Evolutionary conservation across 2,329 filamentous ascomycete genomes (phyloP).

Genomic region (Neofusicoccum cordaticola): DNA sequence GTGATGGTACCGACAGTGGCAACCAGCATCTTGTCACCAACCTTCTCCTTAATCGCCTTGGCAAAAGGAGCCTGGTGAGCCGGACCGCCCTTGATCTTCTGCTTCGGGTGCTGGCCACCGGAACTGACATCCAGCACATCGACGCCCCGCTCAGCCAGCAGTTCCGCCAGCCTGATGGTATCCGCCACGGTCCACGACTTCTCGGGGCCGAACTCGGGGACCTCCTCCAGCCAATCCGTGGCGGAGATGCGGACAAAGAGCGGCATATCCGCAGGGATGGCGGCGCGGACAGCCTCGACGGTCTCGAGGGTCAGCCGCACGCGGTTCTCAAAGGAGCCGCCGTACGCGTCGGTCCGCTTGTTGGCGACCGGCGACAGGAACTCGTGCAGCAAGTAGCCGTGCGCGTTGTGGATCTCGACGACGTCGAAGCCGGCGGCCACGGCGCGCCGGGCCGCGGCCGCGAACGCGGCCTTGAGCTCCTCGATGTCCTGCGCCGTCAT

Average conservation of each 20-base stretch:
- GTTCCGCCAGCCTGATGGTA: slow-evolving; percentile 60
- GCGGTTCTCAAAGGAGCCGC: slow-evolving; percentile 70
- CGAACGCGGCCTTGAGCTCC: slow-evolving; percentile 61
- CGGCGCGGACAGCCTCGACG: slow-evolving; percentile 59
- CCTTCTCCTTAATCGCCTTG: slow-evolving; percentile 66
- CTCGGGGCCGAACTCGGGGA: slow-evolving; percentile 36
- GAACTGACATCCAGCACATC: slow-evolving; percentile 82
- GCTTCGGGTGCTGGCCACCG: slow-evolving; percentile 64
- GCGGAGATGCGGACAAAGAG: slow-evolving; percentile 72
- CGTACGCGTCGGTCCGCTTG: slow-evolving; percentile 64
- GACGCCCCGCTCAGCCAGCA: slow-evolving; percentile 70
- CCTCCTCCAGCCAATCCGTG: slow-evolving; percentile 70
- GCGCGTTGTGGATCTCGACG: slow-evolving; percentile 77
- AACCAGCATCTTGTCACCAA: slow-evolving; percentile 68
- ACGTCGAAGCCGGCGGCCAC: slow-evolving; percentile 66
- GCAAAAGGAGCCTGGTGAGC: slow-evolving; percentile 76
- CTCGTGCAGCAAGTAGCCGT: slow-evolving; percentile 70
- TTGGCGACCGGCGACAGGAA: slow-evolving; percentile 71
- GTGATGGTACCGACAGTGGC: slow-evolving; percentile 74
- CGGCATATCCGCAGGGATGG: slow-evolving; percentile 66
- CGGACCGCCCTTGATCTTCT: slow-evolving; percentile 60
- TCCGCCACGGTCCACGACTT: slow-evolving; percentile 68
- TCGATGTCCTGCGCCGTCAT: slow-evolving; percentile 69
- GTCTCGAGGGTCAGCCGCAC: slow-evolving; percentile 66
- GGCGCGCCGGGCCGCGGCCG: slow-evolving; percentile 55